These are phyloP conservation scores for Colletotrichum karsti DNA, from an alignment of 2,329 filamentous ascomycete genomes.

Conservation along the genomic window DNA sequence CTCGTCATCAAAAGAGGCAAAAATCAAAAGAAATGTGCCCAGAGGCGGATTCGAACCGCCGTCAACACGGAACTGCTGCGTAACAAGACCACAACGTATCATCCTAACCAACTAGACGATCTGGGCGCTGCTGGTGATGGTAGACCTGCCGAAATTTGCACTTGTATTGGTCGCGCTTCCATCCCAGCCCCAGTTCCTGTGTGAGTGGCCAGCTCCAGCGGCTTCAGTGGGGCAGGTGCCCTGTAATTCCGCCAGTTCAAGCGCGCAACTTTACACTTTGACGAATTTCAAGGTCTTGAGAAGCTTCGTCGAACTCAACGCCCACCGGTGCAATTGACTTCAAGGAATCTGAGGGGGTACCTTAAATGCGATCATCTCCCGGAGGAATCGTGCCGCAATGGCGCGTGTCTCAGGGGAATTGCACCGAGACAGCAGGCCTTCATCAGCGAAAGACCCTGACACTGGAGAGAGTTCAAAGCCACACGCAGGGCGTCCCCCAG, in stretches of 20 bases:
- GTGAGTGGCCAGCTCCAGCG: background rate
- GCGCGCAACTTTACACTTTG: background rate
- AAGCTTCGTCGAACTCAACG: background rate
- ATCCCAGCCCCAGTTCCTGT: background rate
- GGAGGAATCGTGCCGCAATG: background rate
- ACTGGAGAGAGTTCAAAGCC: background rate
- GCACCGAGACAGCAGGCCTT: background rate
- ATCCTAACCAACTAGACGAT: conserved; percentile 32
- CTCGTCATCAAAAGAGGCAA: background rate
- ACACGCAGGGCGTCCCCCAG: no score
- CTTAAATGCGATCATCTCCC: conserved; percentile 2
- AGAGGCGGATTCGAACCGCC: conserved; percentile 31
- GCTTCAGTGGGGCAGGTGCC: no score
- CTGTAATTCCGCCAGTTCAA: background rate
- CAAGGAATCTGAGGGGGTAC: background rate
- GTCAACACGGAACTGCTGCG: conserved; percentile 27
- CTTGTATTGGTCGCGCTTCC: no score
- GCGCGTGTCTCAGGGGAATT: background rate
- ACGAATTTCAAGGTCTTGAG: no score
- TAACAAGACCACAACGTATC: conserved; percentile 30
- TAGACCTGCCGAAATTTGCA: rapidly evolving
- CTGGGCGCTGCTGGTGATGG: conserved; percentile 1
- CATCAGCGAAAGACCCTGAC: background rate
- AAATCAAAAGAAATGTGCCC: conserved; percentile 9
- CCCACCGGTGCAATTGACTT: background rate